Evolutionary conservation across 2,329 filamentous ascomycete species (phyloP).

Genomic region (Hypoxylon sp.): DNA sequence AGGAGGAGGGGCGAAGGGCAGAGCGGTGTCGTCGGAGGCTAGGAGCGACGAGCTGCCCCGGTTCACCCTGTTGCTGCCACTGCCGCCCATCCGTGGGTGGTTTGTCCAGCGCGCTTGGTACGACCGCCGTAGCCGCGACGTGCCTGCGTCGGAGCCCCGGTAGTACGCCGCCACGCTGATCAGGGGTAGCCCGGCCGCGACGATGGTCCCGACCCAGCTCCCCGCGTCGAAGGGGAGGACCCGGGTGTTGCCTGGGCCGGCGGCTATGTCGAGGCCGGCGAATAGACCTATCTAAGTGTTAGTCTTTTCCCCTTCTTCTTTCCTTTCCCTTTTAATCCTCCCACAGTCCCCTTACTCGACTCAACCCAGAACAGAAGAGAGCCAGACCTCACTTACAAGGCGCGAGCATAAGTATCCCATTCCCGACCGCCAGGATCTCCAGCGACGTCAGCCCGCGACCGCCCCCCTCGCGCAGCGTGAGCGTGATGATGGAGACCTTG

Average conservation of each 20-base stretch:
- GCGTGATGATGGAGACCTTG: slow-evolving; percentile 38
- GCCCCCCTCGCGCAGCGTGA: slow-evolving; percentile 16
- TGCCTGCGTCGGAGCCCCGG: slow-evolving; percentile 43
- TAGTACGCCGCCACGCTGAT: slow-evolving; percentile 64
- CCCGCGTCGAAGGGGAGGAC: slow-evolving; percentile 64
- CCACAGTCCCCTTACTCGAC: neutral
- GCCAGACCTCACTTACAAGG: slow-evolving; percentile 61
- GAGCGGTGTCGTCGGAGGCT: neutral
- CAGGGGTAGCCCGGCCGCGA: slow-evolving; percentile 66
- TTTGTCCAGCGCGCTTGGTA: neutral
- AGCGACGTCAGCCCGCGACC: slow-evolving; percentile 61
- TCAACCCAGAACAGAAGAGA: neutral
- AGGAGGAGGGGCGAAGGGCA: neutral
- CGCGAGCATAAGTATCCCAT: slow-evolving; percentile 69
- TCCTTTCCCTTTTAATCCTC: neutral
- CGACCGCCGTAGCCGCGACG: slow-evolving; percentile 22
- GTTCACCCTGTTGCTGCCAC: neutral
- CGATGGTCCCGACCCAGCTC: slow-evolving; percentile 65
- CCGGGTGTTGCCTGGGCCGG: slow-evolving; percentile 61
- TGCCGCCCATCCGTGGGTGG: neutral
- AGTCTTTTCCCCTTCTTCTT: slow-evolving; percentile 6
- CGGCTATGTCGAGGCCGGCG: slow-evolving; percentile 62
- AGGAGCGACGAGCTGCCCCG: slow-evolving; percentile 12
- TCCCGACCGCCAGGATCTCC: slow-evolving; percentile 70
- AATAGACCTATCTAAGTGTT: slow-evolving; percentile 62